Percentiles rank a stretch among this genome's conserved stretches.
phyloP scores from a whole-genome alignment of 768 basidiomycete genomes.

The Asterophora lycoperdoides region DNA sequence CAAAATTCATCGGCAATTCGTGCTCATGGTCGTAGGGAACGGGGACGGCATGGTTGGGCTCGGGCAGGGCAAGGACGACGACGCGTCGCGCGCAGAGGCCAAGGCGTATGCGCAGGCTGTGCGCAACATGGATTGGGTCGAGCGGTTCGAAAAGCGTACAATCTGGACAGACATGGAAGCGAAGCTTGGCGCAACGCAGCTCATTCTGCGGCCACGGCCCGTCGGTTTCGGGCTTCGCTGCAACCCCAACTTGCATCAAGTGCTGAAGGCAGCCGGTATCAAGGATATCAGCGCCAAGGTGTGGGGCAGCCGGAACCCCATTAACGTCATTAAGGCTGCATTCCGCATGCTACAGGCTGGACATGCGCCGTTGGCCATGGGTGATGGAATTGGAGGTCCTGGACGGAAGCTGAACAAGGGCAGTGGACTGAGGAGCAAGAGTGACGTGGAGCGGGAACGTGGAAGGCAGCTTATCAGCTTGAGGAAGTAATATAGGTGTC shows the following conservation, averaged over 20 bases:
- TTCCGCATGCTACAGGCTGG: constrained; percentile 85
- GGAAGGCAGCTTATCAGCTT: constrained; percentile 74
- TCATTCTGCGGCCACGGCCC: constrained; percentile 77
- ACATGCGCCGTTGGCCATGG: constrained; percentile 74
- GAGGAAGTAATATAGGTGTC: constrained; percentile 36
- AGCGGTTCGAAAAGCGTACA: constrained; percentile 93
- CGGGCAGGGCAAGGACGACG: constrained; percentile 75
- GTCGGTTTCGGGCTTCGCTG: constrained; percentile 91
- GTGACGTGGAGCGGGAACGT: constrained; percentile 75
- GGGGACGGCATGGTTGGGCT: constrained; percentile 80
- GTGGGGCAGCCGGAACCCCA: constrained; percentile 84
- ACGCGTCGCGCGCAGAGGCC: constrained; percentile 44
- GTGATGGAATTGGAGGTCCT: constrained; percentile 73
- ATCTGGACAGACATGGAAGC: constrained; percentile 84
- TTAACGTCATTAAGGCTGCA: constrained; percentile 82
- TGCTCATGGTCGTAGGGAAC: constrained; percentile 74
- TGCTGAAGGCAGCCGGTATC: constrained; percentile 92
- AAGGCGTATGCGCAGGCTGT: constrained; percentile 70
- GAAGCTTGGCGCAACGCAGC: constrained; percentile 80
- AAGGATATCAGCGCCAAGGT: constrained; percentile 95
- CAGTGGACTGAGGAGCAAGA: constrained; percentile 59
- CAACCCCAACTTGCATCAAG: constrained; percentile 83
- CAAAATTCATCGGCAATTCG: constrained; percentile 62
- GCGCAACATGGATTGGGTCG: constrained; percentile 87
- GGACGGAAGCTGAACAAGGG: constrained; percentile 74